Conservation (phyloP, 1,139 yeast species). For the Kodamaea arcana region DNA sequence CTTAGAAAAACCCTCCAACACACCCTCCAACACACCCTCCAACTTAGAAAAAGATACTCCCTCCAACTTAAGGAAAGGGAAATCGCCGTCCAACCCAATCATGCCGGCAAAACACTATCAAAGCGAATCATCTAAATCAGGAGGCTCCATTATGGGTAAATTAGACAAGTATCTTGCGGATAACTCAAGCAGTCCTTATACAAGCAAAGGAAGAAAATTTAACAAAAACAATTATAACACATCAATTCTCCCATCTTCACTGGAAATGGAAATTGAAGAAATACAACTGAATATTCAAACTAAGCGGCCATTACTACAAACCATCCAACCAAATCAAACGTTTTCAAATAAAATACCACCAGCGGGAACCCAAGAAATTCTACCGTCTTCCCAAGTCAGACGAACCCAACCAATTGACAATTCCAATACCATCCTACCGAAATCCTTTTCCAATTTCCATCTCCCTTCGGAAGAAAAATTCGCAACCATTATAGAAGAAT, state of each 20-base stretch:
- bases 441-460: not conserved
- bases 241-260: not conserved
- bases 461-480: constrained; percentile 9
- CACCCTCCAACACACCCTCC: too few relatives aligned
- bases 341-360: not conserved
- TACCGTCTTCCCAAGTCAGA: too few relatives aligned
- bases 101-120: not conserved
- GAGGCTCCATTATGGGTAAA: too few relatives aligned
- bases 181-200: too few relatives aligned
- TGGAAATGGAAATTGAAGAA: constrained; percentile 21
- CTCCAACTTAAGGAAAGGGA: not conserved
- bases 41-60: not conserved
- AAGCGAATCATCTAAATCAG: not conserved
- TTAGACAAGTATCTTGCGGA: too few relatives aligned
- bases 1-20: too few relatives aligned
- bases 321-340: not conserved
- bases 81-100: not conserved
- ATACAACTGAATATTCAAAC: not conserved
- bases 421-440: constrained; percentile 8
- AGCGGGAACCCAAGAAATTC: not conserved
- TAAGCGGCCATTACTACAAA: too few relatives aligned
- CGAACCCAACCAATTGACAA: too few relatives aligned
- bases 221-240: too few relatives aligned
- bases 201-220: not conserved
- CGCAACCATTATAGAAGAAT: constrained; percentile 12